phyloP scores from a whole-genome alignment of 148 eudicot species.

The Rhododendron ferrugineum region DNA sequence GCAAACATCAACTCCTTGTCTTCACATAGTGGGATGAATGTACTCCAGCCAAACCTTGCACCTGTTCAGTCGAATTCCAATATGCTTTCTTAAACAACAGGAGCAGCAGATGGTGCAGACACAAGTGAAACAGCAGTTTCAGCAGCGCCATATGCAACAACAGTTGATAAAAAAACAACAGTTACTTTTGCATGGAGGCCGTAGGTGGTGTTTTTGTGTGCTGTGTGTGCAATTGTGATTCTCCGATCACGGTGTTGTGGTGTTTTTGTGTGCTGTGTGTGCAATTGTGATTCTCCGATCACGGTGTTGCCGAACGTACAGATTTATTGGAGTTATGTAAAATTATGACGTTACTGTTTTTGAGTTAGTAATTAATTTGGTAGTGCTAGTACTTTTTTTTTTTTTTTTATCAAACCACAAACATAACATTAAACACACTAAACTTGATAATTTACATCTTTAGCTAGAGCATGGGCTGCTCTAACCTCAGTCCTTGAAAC shows the following conservation, averaged over 20 bases:
- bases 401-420: too few relatives aligned
- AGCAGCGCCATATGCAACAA: constrained; percentile 43
- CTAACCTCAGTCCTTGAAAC: too few relatives aligned
- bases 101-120: constrained; percentile 46
- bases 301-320: too few relatives aligned
- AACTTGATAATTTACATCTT: too few relatives aligned
- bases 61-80: constrained; percentile 54
- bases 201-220: too few relatives aligned
- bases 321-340: too few relatives aligned
- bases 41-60: constrained; percentile 47
- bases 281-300: background rate
- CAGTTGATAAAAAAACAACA: constrained; percentile 49
- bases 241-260: background rate
- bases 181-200: background rate
- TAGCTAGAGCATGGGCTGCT: too few relatives aligned
- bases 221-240: too few relatives aligned
- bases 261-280: background rate
- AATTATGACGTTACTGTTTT: background rate
- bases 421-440: too few relatives aligned
- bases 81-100: constrained; percentile 64
- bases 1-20: constrained; percentile 45
- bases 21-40: constrained; percentile 52
- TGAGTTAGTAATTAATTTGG: background rate
- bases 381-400: background rate
- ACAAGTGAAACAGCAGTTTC: constrained; percentile 32